Evolutionary conservation across 2,329 filamentous ascomycete genomes (phyloP).

Genomic region (Fusarium sp.): DNA sequence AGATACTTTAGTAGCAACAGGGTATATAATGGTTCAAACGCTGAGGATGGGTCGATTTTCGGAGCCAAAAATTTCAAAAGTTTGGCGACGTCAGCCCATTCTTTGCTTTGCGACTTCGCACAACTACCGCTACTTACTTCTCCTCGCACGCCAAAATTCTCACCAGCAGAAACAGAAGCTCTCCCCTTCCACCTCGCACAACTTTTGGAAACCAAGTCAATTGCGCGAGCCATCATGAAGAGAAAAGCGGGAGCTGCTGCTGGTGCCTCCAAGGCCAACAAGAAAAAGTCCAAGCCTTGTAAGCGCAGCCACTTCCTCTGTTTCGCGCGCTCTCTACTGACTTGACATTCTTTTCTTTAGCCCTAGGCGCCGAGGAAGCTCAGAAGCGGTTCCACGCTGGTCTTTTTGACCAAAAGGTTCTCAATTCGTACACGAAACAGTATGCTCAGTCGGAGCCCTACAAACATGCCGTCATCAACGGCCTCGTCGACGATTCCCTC

Average conservation of each 20-base stretch:
- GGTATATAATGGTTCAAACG: slow-evolving; percentile 24
- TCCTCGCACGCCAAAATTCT: slow-evolving; percentile 10
- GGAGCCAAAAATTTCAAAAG: slow-evolving; percentile 42
- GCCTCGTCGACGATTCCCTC: slow-evolving; percentile 82
- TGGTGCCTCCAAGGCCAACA: slow-evolving; percentile 57
- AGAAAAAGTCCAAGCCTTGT: slow-evolving; percentile 68
- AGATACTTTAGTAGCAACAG: slow-evolving; percentile 5
- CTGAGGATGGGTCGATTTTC: slow-evolving; percentile 48
- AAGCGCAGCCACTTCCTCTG: slow-evolving; percentile 42
- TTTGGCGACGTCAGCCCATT: slow-evolving; percentile 50
- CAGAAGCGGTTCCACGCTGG: slow-evolving; percentile 73
- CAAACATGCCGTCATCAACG: slow-evolving; percentile 90
- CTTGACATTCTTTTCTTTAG: slow-evolving; percentile 49
- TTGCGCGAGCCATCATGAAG: slow-evolving; percentile 61
- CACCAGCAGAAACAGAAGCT: slow-evolving; percentile 12
- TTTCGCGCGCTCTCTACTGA: slow-evolving; percentile 32
- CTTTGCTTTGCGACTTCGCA: slow-evolving; percentile 34
- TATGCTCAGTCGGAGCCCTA: slow-evolving; percentile 80
- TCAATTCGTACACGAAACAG: slow-evolving; percentile 69
- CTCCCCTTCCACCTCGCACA: slow-evolving; percentile 6
- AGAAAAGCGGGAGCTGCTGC: slow-evolving; percentile 68
- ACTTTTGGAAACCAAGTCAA: slow-evolving; percentile 28
- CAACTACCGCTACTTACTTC: slow-evolving; percentile 18
- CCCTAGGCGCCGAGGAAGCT: slow-evolving; percentile 63
- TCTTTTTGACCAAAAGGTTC: slow-evolving; percentile 72